A percentile compares a stretch with the other conserved stretches of the same genome.
These are phyloP conservation scores for Diddensiella santjacobensis DNA, from an alignment of 805 yeast genomes.

Conservation along the genomic window DNA sequence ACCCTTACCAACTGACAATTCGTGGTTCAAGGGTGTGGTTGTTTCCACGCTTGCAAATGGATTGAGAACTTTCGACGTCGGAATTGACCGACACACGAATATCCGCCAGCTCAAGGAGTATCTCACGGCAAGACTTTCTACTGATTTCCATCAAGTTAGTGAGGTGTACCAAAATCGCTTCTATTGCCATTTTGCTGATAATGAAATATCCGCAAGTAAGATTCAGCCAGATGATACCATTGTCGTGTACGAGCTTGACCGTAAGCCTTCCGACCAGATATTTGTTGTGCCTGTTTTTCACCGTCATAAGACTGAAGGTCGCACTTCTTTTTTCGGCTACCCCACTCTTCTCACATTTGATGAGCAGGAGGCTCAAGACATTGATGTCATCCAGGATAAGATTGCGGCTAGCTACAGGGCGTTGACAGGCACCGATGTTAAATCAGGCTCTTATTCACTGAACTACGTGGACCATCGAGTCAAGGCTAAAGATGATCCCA, in stretches of 20 bases:
- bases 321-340: conserved; percentile 51
- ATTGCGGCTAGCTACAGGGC: conserved; percentile 33
- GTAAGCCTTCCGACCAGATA: conserved; percentile 4
- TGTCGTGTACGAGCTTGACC: conserved; percentile 54
- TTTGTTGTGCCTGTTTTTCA: conserved; percentile 25
- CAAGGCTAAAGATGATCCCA: conserved; percentile 8
- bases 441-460: neutral
- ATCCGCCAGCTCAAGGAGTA: conserved; percentile 60
- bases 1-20: conserved; percentile 74
- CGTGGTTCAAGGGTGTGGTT: conserved; percentile 65
- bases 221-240: conserved; percentile 61
- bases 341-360: conserved; percentile 69
- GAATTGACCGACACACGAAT: conserved; percentile 61
- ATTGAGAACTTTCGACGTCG: conserved; percentile 53
- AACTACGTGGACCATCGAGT: conserved; percentile 7
- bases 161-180: conserved; percentile 67
- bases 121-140: conserved; percentile 44
- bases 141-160: conserved; percentile 41
- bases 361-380: conserved; percentile 50
- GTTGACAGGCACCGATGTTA: neutral
- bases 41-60: conserved; percentile 29
- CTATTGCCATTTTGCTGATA: conserved; percentile 63
- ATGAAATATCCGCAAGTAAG: conserved; percentile 56
- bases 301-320: conserved; percentile 9
- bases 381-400: conserved; percentile 54